phyloP scores from a whole-genome alignment of 495 filamentous ascomycete species.

The Lasiosphaeria ovina region DNA sequence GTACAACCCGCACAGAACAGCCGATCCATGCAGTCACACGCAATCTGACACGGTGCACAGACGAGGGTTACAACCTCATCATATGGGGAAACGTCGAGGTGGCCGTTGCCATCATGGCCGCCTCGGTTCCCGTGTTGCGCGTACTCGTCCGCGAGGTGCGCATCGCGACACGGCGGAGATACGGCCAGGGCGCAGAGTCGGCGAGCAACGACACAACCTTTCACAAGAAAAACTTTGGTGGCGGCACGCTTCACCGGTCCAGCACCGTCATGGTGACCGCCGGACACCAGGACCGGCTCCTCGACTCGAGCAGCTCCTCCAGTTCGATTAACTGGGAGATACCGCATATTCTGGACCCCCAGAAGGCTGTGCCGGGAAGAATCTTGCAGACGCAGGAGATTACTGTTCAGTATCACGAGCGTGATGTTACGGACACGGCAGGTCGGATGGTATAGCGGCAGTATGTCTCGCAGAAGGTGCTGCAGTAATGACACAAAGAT shows the following conservation, averaged over 20 bases:
- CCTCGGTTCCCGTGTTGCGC: conserved; percentile 35
- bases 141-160: conserved; percentile 27
- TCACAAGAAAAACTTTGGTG: conserved; percentile 15
- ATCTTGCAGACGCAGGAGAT: conserved; percentile 23
- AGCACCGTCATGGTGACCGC: conserved; percentile 6
- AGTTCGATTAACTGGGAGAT: conserved; percentile 3
- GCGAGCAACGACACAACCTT: conserved; percentile 1
- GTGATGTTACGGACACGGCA: not conserved
- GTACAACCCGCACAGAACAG: not conserved
- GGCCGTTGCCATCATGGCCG: conserved; percentile 35
- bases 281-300: conserved; percentile 4
- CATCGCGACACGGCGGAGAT: conserved; percentile 10
- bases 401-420: conserved; percentile 12
- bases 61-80: conserved; percentile 25
- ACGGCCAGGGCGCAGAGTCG: conserved; percentile 6
- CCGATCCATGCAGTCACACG: not conserved
- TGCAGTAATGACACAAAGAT: no score
- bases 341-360: not conserved
- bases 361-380: not conserved
- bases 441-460: conserved; percentile 7
- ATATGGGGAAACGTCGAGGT: conserved; percentile 34
- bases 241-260: conserved; percentile 1
- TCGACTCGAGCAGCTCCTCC: not conserved
- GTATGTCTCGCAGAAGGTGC: not conserved
- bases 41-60: conserved; percentile 13